These are phyloP conservation scores for Kodamaea kakaduensis DNA, from an alignment of 805 yeast species.

Conservation along the genomic window DNA sequence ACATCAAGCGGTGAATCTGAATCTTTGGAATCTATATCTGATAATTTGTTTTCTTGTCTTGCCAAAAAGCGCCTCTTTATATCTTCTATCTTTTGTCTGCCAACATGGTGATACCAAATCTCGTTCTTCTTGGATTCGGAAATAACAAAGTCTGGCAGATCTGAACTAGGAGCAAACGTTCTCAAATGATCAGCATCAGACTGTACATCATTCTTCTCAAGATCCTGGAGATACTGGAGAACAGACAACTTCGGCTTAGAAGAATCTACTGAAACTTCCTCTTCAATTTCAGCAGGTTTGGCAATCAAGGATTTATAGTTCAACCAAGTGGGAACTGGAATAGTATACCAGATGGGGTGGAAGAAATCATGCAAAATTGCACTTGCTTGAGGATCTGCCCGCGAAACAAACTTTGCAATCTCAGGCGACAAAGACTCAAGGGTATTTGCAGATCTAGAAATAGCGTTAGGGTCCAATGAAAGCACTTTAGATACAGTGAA, in stretches of 20 bases:
- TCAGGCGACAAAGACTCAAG: conserved; percentile 31
- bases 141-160: conserved; percentile 32
- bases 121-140: conserved; percentile 28
- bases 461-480: conserved; percentile 37
- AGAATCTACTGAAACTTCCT: conserved; percentile 6
- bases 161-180: conserved; percentile 37
- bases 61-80: conserved; percentile 20
- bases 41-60: conserved; percentile 8
- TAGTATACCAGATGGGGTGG: conserved; percentile 44
- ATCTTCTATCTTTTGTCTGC: conserved; percentile 26
- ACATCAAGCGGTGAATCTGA: too few species aligned
- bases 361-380: conserved; percentile 39
- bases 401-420: conserved; percentile 29
- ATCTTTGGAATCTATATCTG: too few species aligned
- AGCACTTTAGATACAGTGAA: conserved; percentile 64
- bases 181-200: conserved; percentile 20
- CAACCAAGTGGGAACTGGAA: conserved; percentile 42
- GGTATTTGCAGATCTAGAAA: conserved; percentile 20
- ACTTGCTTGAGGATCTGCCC: conserved; percentile 28
- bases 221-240: conserved; percentile 21
- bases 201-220: conserved; percentile 17
- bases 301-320: conserved; percentile 24
- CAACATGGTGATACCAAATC: conserved; percentile 40
- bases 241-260: conserved; percentile 19
- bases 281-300: conserved; percentile 12